phyloP scores from a whole-genome alignment of 352 stramenopile species.

The Blastocystis hominis region DNA sequence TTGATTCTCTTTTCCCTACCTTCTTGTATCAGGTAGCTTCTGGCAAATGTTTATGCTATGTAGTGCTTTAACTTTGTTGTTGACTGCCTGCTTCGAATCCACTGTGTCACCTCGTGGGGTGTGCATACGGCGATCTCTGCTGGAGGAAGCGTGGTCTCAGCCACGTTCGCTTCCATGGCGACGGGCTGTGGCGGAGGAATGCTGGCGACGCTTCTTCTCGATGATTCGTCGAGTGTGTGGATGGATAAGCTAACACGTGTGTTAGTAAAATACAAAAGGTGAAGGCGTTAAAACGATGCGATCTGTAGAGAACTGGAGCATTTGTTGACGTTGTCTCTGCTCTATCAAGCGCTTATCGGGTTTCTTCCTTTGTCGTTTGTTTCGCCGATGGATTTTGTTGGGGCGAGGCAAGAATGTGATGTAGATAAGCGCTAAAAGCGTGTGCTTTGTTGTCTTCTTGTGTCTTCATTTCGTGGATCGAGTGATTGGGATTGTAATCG shows the following conservation, averaged over 20 bases:
- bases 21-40: not conserved
- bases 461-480: not conserved
- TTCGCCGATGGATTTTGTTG: not conserved
- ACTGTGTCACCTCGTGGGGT: constrained; percentile 30
- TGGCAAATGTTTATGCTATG: not conserved
- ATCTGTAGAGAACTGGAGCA: constrained; percentile 12
- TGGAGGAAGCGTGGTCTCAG: not conserved
- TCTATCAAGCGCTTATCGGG: not conserved
- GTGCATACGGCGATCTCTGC: not conserved
- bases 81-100: not conserved
- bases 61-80: not conserved
- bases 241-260: constrained; percentile 16
- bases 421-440: not conserved
- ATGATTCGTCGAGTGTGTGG: not conserved
- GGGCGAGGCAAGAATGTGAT: not conserved
- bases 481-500: not conserved
- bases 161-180: constrained; percentile 12
- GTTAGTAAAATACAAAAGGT: not conserved
- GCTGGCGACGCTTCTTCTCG: not conserved
- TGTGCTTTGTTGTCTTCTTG: not conserved
- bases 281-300: not conserved
- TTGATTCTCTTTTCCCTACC: not conserved
- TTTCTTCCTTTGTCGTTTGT: not conserved
- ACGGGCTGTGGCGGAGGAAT: constrained; percentile 14
- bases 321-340: not conserved